Evolutionary conservation across 2,329 filamentous ascomycete genomes (phyloP), one percentile per base, ranked within the genome.

Genomic region (Microcyclospora tardicrescens): DNA sequence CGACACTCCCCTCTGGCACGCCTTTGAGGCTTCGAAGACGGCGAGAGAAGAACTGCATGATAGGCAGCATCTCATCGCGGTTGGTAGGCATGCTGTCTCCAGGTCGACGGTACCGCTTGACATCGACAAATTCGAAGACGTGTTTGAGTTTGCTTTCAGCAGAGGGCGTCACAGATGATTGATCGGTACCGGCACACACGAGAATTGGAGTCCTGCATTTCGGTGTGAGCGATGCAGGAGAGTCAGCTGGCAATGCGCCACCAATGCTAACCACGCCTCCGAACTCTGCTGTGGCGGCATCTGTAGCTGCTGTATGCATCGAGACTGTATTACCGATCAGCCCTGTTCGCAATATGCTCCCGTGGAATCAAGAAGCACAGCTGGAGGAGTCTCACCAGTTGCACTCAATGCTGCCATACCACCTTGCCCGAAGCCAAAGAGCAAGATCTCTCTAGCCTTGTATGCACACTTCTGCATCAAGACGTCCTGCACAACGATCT

Each of bases 21-120:
- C 71, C 72, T 39, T 61, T 66, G 33, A 59, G 63, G 49, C 71
- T 75, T 45, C 63, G 54, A 49, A 91, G 59, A 52, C 79, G 71
- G 36, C 79, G 71, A 0, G 79, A 79, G 51, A 86, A 72, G 57
- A 79, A 95, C 54, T 81, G 75, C 85, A 95, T 95, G 43, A 95
- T 72, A 0, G 87, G 86, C 52, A 87, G 56, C 72, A 93, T 87
- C 68, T 96, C 87, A 10, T 93, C 85, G 38, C 81, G 70, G 56
- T 71, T 80, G 34, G 69, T 66, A n/a, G 86, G 85, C 87, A 95
- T 94, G 1, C 72, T 72, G 59, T 93, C 84, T 5, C 79, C 82
- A 2, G 59, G 61, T 54, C 79, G 75, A 53, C 70, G 73, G 76
- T 83, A 91, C 52, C 73, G 73, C 40, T 77, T 77, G 46, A 79